Conservation (phyloP, 768 basidiomycete genomes). For the Kwoniella sp. region DNA sequence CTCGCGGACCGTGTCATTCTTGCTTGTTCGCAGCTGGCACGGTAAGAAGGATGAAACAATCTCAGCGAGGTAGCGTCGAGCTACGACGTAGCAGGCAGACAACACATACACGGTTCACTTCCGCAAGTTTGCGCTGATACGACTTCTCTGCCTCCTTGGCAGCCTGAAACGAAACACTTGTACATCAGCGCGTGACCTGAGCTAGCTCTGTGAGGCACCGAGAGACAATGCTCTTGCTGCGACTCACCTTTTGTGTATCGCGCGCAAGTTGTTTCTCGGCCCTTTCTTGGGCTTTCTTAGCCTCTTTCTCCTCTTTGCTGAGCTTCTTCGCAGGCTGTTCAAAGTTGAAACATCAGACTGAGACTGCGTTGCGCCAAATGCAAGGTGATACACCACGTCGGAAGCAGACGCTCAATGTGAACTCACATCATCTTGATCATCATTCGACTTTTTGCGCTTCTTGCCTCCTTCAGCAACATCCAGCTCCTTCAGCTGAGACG, state of each 20-base stretch:
- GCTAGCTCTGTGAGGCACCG: too few species aligned
- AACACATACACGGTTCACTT: conserved; percentile 45
- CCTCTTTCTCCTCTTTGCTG: conserved; percentile 33
- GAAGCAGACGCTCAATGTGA: not conserved
- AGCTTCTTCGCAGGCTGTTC: not conserved
- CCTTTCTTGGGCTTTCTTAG: conserved; percentile 33
- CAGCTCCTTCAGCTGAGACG: not conserved
- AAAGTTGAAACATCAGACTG: not conserved
- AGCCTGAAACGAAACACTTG: conserved; percentile 22
- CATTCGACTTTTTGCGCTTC: conserved; percentile 2
- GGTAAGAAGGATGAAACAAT: not conserved
- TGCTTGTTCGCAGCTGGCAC: conserved; percentile 38
- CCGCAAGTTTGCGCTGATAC: conserved; percentile 40
- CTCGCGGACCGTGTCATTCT: conserved; percentile 50
- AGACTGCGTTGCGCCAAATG: too few species aligned
- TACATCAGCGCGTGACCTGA: not conserved
- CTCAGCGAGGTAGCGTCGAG: not conserved
- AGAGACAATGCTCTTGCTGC: not conserved
- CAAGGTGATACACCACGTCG: too few species aligned
- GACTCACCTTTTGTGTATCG: conserved; percentile 36
- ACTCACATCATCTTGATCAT: not conserved
- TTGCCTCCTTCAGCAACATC: not conserved
- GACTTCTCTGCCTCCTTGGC: conserved; percentile 42
- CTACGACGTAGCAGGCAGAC: not conserved
- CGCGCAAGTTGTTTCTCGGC: conserved; percentile 34